Base-by-base conservation (phyloP, 345 rosid genomes). In the Capsella bursapastoris region DNA sequence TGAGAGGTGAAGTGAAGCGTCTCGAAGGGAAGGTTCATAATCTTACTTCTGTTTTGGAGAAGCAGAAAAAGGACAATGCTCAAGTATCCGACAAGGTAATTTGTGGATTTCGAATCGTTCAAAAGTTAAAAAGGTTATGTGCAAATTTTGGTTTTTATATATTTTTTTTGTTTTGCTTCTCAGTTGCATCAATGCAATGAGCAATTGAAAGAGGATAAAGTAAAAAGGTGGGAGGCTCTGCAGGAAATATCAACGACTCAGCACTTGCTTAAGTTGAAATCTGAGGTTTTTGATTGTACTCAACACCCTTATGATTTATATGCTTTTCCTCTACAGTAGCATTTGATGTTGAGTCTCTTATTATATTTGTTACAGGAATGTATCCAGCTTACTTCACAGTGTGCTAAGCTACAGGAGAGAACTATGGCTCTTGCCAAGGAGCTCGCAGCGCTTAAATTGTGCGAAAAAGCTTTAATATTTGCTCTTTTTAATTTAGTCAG, bases 381-480 rank as follows among this genome's bases (percentile, higher is more conserved):
- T 63, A 79, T 81, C 70, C 80, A 82, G 49, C 76, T 84, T 71
- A 78, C 75, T 43, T 72, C 61, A 16, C 85, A 86, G 76, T 74
- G 87, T 77, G 66, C 71, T 55, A 87, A 78, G 83, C 80, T 88
- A 73, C 81, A 90, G 35, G 91, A 92, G 45, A 87, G 84, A 78
- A 90, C 79, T 63, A 81, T 89, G 87, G 91, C 92, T 15, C 78
- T 92, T 64, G 98, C 96, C 62, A 90, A 95, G 82, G 97, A 95
- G 84, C 90, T 95, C 38, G 94, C 96, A 25, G 80, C 95, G 27
- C 87, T 95, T 47, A 95, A 90, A 84, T 64, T 95, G 99, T 90
- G 73, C 35, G 90, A 77, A 22, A 38, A 18, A 32, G 3, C 50
- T 49, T 43, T 56, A 2, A 1, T 71, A 59, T 70, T 27, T 16